Base-by-base conservation (phyloP, 169 alveolate genomes). In the Plasmodium vivax region DNA sequence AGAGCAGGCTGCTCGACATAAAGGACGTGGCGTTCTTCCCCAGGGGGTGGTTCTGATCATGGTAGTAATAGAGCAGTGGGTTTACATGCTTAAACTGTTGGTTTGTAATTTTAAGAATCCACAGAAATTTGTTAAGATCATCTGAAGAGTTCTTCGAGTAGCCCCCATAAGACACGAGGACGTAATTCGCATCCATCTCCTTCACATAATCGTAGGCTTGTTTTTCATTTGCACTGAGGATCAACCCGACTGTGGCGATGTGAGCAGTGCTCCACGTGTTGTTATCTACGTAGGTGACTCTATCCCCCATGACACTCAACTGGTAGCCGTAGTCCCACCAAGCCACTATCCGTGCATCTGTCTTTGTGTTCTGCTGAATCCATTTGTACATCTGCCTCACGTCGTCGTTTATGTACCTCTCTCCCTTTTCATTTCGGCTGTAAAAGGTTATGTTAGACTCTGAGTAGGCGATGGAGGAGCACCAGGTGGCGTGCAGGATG, bases 281-380 rank as follows among this genome's bases (percentile, higher is more conserved):
- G 95, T 99, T 99, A 97, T 99, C 99, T 38, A 98, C 99, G 54
- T 99, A 83, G 19, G 99, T 99, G 16, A 99, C 98, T 81, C 99
- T 96, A 93, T 98, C 98, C 36, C 98, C 98, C 98, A 99, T 97
- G 83, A 99, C 99, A 62, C 99, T 98, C 45, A 98, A 97, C 95
- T 99, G 99, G 88, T 99, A 99, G 10, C 99, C 99, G 93, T 99
- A 99, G 95, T 99, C 99, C 99, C 99, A 99, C 99, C 99, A 99
- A 7, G 99, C 96, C 96, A 98, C 97, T 71, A 99, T 97, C 82
- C 98, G 97, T 10, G 99, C 98, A 91, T 98, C 98, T 16, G 96
- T 96, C 43, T 96, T 97, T 41, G 99, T 99, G 92, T 99, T 99
- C 97, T 98, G 97, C 71, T 99, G 96, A 9, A 99, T 93, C 99